Percentiles rank a stretch among this genome's conserved stretches.
Conservation (phyloP, 352 stramenopile species). For the Phytopythium cucurbitacearum region DNA sequence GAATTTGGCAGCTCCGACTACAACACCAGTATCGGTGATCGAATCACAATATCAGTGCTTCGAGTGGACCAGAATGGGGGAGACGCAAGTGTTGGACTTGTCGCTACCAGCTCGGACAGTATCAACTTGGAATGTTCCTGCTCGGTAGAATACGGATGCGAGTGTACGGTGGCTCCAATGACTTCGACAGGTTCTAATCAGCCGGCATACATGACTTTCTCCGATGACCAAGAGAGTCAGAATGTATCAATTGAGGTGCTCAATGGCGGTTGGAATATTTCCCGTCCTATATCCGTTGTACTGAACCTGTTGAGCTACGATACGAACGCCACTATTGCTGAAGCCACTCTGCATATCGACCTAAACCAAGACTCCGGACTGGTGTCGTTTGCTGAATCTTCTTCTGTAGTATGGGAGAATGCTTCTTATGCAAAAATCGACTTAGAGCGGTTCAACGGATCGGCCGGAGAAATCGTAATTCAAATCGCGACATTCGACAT, state of each 20-base stretch:
- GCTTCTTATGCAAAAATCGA: conserved; percentile 28
- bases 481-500: conserved; percentile 51
- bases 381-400: conserved; percentile 21
- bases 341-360: conserved; percentile 25
- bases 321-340: conserved; percentile 11
- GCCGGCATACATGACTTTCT: conserved; percentile 24
- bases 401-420: conserved; percentile 28
- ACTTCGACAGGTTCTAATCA: conserved; percentile 9
- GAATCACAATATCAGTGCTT: conserved; percentile 17
- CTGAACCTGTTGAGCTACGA: conserved; percentile 13
- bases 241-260: conserved; percentile 28
- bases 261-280: conserved; percentile 29
- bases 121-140: conserved; percentile 30
- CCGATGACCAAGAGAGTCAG: conserved; percentile 37
- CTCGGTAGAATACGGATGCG: conserved; percentile 14
- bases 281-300: conserved; percentile 10
- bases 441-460: conserved; percentile 49
- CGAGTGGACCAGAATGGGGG: conserved; percentile 34
- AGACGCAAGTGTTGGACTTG: conserved; percentile 14
- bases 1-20: conserved; percentile 19
- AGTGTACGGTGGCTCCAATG: conserved; percentile 27
- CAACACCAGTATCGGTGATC: conserved; percentile 10
- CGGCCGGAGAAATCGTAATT: conserved; percentile 27
- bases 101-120: conserved; percentile 24
- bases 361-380: conserved; percentile 24